Evolutionary conservation across 208 protist species (phyloP), one percentile per base, ranked within the genome.

Genomic region (Trypanosomatidae sp.): DNA sequence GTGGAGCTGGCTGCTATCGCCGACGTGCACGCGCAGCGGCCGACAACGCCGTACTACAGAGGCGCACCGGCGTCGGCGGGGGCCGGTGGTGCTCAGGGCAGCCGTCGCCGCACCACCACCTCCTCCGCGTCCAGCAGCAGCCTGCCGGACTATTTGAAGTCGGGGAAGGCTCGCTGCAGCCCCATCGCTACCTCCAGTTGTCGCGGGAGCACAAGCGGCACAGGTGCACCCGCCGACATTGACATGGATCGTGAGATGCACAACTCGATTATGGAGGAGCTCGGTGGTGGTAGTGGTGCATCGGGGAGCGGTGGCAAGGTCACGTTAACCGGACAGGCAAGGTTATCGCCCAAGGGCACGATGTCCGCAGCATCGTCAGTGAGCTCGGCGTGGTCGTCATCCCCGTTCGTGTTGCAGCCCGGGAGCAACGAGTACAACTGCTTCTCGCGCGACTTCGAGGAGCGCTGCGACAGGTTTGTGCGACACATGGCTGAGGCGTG

Each of bases 391-490:
- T 43, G 30, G 9, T 19, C 56, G 39, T 28, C 39, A n/a, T 90
- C 86, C 1, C 76, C 76, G 17, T 92, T 81, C 64, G 62, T 69
- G 43, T 76, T 92, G 39, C 76, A 55, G 25, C 84, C 83, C 13
- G 82, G 82, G 36, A 92, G 73, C 60, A 92, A 93, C 76, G 81
- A 82, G 33, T 83, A 86, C 68, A 94, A 94, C 79, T 82, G 74
- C 79, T 96, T 96, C 73, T 93, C 88, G 25, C 66, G 70, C 19
- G 88, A 93, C 53, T 96, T 95, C 70, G 84, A 90, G 50, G 79
- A 91, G 9, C 92, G 92, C 36, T 93, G 89, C 69, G 88, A 90
- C 41, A 53, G 70, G 53, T 88, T 91, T 49, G 85, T 87, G 13
- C 70, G 72, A 13, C 79, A 80, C 60, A 60, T 94, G 19, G 47